Conservation (phyloP, 306 rosid genomes). For the Canavalia gladiata region DNA sequence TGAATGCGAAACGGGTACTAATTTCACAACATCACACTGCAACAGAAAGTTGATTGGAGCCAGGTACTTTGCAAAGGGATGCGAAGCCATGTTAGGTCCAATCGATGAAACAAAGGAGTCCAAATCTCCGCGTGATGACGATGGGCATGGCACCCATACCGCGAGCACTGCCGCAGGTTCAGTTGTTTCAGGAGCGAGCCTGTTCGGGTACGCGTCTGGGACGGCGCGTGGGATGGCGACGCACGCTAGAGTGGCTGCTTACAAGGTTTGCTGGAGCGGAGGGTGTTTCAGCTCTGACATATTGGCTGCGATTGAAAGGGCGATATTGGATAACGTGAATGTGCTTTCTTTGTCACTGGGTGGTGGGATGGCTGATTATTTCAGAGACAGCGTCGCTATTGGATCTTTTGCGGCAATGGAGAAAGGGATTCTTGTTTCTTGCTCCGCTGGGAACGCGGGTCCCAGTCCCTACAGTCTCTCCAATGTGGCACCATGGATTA, state of each 20-base stretch:
- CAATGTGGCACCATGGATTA: conserved; percentile 91
- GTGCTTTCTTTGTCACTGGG: conserved; percentile 92
- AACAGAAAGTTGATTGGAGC: conserved; percentile 87
- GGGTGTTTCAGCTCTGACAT: conserved; percentile 98
- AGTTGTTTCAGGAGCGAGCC: conserved; percentile 60
- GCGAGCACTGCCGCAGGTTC: conserved; percentile 86
- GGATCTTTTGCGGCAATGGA: conserved; percentile 92
- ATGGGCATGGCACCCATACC: conserved; percentile 96
- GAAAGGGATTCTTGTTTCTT: conserved; percentile 82
- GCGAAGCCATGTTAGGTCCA: conserved; percentile 83
- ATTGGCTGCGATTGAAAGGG: conserved; percentile 75
- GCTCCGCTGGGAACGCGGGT: conserved; percentile 94
- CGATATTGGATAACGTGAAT: conserved; percentile 72
- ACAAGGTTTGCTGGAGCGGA: conserved; percentile 92
- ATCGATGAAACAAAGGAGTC: conserved; percentile 71
- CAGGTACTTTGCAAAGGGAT: conserved; percentile 72
- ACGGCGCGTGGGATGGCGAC: conserved; percentile 97
- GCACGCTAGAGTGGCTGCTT: conserved; percentile 77
- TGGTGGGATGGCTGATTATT: conserved; percentile 84
- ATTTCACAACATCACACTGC: conserved; percentile 66
- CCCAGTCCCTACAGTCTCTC: conserved; percentile 73
- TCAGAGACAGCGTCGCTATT: conserved; percentile 80
- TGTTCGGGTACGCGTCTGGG: conserved; percentile 75
- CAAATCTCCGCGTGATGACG: conserved; percentile 86
- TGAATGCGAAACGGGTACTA: conserved; percentile 73